These are phyloP conservation scores for Trichosphaerium sp. DNA, from an alignment of 78 protist genomes.

Conservation along the genomic window DNA sequence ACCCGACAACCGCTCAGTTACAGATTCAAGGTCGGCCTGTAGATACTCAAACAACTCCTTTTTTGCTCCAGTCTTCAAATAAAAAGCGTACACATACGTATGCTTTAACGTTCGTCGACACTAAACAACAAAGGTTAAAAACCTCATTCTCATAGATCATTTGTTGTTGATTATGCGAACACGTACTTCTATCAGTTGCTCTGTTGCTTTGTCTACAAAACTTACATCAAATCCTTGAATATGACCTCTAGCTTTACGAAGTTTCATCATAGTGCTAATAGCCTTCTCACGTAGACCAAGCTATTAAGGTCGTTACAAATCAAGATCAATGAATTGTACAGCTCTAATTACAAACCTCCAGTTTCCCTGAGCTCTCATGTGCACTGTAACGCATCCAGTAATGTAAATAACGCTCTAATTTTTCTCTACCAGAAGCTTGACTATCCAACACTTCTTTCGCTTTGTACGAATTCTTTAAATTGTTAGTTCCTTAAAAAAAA, in stretches of 20 bases:
- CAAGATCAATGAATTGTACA: no score
- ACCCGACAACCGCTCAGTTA: background rate
- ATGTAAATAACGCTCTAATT: no score
- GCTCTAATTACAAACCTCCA: no score
- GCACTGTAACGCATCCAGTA: no score
- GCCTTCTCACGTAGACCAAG: background rate
- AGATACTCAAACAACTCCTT: slow-evolving; percentile 48
- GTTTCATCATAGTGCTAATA: background rate
- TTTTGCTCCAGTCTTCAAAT: slow-evolving; percentile 10
- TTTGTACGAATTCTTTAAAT: no score
- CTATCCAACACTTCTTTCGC: no score
- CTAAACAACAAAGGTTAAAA: no score
- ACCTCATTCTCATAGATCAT: slow-evolving; percentile 26
- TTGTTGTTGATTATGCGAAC: slow-evolving; percentile 28
- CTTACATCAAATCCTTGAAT: slow-evolving; percentile 26
- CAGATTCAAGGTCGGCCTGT: slow-evolving; percentile 8
- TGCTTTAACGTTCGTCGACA: slow-evolving; percentile 43
- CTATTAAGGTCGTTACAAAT: no score
- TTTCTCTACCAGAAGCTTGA: no score
- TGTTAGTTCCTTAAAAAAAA: no score
- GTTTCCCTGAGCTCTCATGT: no score
- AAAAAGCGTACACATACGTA: slow-evolving; percentile 51
- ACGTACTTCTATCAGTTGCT: slow-evolving; percentile 12
- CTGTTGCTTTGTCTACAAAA: slow-evolving; percentile 22
- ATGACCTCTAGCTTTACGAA: background rate